A percentile compares a stretch with the other conserved stretches of the same genome.
phyloP scores from a whole-genome alignment of 139 green algal species.

The Nannochloris sp. region DNA sequence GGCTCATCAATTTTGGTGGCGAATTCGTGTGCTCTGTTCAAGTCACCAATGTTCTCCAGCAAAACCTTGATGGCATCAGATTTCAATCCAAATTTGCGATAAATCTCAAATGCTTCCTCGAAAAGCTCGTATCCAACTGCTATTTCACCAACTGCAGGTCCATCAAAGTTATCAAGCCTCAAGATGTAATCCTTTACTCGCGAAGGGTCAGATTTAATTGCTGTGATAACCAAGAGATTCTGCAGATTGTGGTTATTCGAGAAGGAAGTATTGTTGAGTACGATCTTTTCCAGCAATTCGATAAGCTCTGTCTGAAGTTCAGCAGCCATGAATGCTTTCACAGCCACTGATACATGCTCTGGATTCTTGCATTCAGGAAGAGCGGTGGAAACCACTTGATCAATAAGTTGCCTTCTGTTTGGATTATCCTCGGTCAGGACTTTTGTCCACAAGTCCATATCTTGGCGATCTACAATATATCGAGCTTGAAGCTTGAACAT shows the following conservation, averaged over 20 bases:
- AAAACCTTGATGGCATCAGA: slow-evolving; percentile 77
- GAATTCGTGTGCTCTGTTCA: slow-evolving; percentile 81
- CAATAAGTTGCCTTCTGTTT: slow-evolving; percentile 77
- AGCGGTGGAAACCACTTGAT: slow-evolving; percentile 91
- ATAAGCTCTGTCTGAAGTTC: slow-evolving; percentile 96
- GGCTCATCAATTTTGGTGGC: slow-evolving; percentile 71
- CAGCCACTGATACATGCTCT: slow-evolving; percentile 86
- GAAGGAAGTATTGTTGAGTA: slow-evolving; percentile 96
- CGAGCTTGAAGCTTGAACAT: slow-evolving; percentile 97
- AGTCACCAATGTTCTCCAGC: slow-evolving; percentile 80
- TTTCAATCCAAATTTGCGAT: slow-evolving; percentile 92
- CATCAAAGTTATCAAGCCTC: slow-evolving; percentile 98
- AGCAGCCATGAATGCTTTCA: slow-evolving; percentile 98
- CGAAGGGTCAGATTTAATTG: slow-evolving; percentile 80
- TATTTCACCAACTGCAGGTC: slow-evolving; percentile 83
- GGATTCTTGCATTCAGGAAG: slow-evolving; percentile 97
- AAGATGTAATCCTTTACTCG: slow-evolving; percentile 94
- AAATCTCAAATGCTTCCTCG: slow-evolving; percentile 99
- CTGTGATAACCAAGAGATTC: slow-evolving; percentile 96
- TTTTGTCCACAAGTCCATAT: slow-evolving; percentile 84
- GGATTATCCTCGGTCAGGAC: slow-evolving; percentile 82
- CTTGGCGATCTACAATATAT: slow-evolving; percentile 93
- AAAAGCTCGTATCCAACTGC: slow-evolving; percentile 70
- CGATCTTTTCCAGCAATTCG: slow-evolving; percentile 99
- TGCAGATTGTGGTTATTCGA: slow-evolving; percentile 98